Conservation (phyloP, 2,329 filamentous ascomycete genomes). For the Pseudocercospora crystallina region DNA sequence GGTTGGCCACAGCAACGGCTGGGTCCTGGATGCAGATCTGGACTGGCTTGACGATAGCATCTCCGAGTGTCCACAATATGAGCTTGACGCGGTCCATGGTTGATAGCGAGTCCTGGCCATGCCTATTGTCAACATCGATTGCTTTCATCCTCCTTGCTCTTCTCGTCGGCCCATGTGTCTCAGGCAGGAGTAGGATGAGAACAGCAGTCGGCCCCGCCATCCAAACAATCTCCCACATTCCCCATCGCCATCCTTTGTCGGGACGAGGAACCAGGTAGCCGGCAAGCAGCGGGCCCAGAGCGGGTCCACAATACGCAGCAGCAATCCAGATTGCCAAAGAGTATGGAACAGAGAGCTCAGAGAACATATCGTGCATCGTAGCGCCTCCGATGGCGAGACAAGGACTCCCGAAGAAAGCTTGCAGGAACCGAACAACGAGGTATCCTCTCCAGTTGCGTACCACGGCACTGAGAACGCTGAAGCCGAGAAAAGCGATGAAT, state of each 20-base stretch:
- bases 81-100: background rate
- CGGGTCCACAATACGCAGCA: slow-evolving; percentile 45
- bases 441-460: slow-evolving; percentile 31
- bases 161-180: slow-evolving; percentile 48
- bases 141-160: slow-evolving; percentile 50
- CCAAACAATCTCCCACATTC: slow-evolving; percentile 63
- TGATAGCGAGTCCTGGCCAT: slow-evolving; percentile 52
- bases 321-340: slow-evolving; percentile 44
- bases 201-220: slow-evolving; percentile 59
- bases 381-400: slow-evolving; percentile 60
- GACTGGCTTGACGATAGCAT: slow-evolving; percentile 61
- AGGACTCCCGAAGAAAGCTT: slow-evolving; percentile 65
- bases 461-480: slow-evolving; percentile 9
- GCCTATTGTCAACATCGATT: slow-evolving; percentile 55
- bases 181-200: slow-evolving; percentile 55
- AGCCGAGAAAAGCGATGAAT: slow-evolving; percentile 5
- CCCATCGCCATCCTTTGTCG: slow-evolving; percentile 60
- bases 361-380: slow-evolving; percentile 40
- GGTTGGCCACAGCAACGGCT: slow-evolving; percentile 60
- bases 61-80: slow-evolving; percentile 26
- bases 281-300: slow-evolving; percentile 60
- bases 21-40: slow-evolving; percentile 50
- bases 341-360: slow-evolving; percentile 46
- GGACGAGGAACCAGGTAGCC: slow-evolving; percentile 55
- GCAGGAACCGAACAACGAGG: slow-evolving; percentile 61